phyloP scores from a whole-genome alignment of 2,329 filamentous ascomycete genomes.

The Alternaria gaisen region DNA sequence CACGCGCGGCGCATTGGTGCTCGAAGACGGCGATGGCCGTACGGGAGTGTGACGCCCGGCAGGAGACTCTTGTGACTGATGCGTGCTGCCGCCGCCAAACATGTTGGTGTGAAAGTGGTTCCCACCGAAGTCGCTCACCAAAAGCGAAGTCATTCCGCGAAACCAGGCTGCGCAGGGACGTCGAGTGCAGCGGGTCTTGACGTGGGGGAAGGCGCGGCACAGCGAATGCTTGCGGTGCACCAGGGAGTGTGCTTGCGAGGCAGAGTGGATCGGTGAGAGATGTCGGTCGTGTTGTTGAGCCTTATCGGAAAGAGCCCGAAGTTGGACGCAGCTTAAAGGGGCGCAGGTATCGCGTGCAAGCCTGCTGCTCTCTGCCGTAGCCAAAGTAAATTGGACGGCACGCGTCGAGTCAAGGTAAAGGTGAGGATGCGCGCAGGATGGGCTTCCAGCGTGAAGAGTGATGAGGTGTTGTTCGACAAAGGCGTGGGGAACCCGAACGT shows the following conservation, averaged over 20 bases:
- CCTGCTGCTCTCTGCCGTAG: constrained; percentile 47
- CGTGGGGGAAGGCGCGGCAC: constrained; percentile 21
- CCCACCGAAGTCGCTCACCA: constrained; percentile 75
- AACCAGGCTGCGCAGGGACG: constrained; percentile 24
- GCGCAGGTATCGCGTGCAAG: constrained; percentile 29
- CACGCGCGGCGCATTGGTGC: constrained; percentile 36
- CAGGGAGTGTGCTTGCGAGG: constrained; percentile 25
- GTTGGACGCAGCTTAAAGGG: constrained; percentile 32
- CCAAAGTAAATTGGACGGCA: constrained; percentile 58
- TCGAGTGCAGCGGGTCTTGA: constrained; percentile 10
- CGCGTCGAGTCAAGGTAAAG: constrained; percentile 25
- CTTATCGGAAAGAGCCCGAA: constrained; percentile 33
- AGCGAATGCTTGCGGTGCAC: constrained; percentile 17
- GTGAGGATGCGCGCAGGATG: constrained; percentile 21
- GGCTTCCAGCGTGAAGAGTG: constrained; percentile 35
- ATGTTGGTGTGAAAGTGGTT: constrained; percentile 79
- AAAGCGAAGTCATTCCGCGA: constrained; percentile 68
- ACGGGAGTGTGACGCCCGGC: constrained; percentile 46
- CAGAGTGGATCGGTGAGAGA: constrained; percentile 23
- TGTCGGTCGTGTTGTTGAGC: constrained; percentile 31
- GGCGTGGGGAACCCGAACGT: constrained; percentile 30
- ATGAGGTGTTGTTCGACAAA: constrained; percentile 32
- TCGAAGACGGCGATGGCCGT: constrained; percentile 43
- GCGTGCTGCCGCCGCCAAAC: constrained; percentile 59
- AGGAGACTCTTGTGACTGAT: constrained; percentile 52